Evolutionary conservation across 192 early-diverging fungal genomes (phyloP), one percentile per base, ranked within the genome.

Genomic region (Coemansia sp.): DNA sequence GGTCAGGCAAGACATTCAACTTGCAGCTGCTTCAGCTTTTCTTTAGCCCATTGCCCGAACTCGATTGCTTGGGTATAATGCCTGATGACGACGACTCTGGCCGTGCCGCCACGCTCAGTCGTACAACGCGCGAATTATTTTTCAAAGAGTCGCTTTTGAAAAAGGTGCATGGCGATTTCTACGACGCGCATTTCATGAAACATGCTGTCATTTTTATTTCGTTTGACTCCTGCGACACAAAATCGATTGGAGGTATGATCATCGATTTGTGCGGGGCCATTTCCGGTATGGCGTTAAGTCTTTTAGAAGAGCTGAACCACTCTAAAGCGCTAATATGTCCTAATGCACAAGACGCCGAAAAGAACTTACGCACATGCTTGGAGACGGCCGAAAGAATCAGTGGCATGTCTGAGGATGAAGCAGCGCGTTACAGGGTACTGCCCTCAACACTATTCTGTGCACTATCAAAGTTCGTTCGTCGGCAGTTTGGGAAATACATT

Each of bases 401-500:
- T 27, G 5, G 22, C 22, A 24, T 27, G 22, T 9, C 22, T 31
- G 64, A 20, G 2, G 31, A 22, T 2, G 24, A 52, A 2, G 16
- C 2, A 1, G 13, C 29, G 3, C 18, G 62, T 13, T 66, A 66
- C 15, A 20, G 0, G 0, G 52, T 29, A 1, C 12, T 73, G 5
- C 20, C 40, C 12, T 34, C 40, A 27, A 0, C 1, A 2, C n/a
- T 76, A 27, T 73, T 81, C 38, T 6, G 66, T 15, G n/a, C 46
- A 6, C 39, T 81, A 18, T 81, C 79, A 1, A 33, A 20, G 0
- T 66, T 72, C 62, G 41, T 80, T 33, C 2, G 29, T 0, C 41
- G 2, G 3, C n/a, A 22, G 20, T 75, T 38, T 50, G 79, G 73
- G 0, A 62, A 67, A 18, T 80, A 80, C 31, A 75, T 80, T 5